A percentile compares a stretch with the other conserved stretches of the same genome.
Evolutionary conservation across 2,329 filamentous ascomycete species (phyloP).

Genomic region (Aspergillus cejpii): DNA sequence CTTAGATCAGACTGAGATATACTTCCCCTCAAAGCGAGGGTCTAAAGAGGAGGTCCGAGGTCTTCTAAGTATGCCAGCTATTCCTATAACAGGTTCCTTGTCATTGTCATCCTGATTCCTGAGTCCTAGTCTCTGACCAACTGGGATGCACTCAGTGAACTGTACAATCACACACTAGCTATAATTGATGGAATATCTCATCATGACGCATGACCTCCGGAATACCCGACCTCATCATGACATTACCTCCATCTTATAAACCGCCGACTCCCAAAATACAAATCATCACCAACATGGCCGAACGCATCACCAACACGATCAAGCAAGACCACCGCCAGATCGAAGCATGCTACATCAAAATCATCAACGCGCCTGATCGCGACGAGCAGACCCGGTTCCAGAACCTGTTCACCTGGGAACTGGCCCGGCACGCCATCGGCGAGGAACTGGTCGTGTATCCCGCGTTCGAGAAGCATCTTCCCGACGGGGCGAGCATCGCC

Average conservation of each 20-base stretch:
- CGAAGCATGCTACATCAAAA: slow-evolving; percentile 38
- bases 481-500: slow-evolving; percentile 40
- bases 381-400: slow-evolving; percentile 41
- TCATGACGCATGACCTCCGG: too few relatives aligned
- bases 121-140: too few relatives aligned
- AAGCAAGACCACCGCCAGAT: slow-evolving; percentile 38
- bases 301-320: slow-evolving; percentile 31
- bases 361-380: slow-evolving; percentile 35
- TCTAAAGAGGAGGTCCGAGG: too few relatives aligned
- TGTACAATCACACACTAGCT: too few relatives aligned
- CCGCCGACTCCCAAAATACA: not conserved
- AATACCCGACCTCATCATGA: too few relatives aligned
- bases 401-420: slow-evolving; percentile 49
- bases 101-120: too few relatives aligned
- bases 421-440: slow-evolving; percentile 45
- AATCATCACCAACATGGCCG: not conserved
- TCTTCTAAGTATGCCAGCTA: too few relatives aligned
- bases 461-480: slow-evolving; percentile 45
- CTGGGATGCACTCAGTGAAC: too few relatives aligned
- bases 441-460: slow-evolving; percentile 51
- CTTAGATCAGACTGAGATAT: too few relatives aligned
- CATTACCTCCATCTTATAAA: not conserved
- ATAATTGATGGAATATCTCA: too few relatives aligned
- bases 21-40: too few relatives aligned
- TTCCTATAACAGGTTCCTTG: too few relatives aligned